A percentile compares a stretch with the other conserved stretches of the same genome.
phyloP scores from a whole-genome alignment of 2,329 filamentous ascomycete species.

The Ustulina deusta region DNA sequence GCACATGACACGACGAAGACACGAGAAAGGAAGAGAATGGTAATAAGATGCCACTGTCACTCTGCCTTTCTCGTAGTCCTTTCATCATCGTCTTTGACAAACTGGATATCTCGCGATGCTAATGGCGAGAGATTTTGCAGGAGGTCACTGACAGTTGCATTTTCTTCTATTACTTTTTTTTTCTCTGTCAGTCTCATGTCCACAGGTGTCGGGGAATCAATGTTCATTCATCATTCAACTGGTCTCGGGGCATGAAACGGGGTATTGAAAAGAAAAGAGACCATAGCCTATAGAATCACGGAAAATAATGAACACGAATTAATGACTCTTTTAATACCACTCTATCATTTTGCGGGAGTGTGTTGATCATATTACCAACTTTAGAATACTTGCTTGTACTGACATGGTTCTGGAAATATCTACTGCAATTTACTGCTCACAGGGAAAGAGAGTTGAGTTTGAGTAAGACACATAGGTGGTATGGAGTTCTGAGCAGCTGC shows the following conservation, averaged over 20 bases:
- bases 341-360: not conserved
- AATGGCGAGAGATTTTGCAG: conserved; percentile 30
- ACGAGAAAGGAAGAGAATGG: conserved; percentile 31
- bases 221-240: conserved; percentile 39
- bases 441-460: no score
- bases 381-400: not conserved
- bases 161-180: conserved; percentile 23
- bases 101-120: conserved; percentile 45
- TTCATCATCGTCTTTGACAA: conserved; percentile 22
- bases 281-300: conserved; percentile 48
- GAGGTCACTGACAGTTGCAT: conserved; percentile 27
- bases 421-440: no score
- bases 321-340: conserved; percentile 44
- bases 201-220: conserved; percentile 35
- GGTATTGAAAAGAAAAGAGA: conserved; percentile 41
- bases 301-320: conserved; percentile 51
- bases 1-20: conserved; percentile 35
- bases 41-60: conserved; percentile 28
- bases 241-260: conserved; percentile 38
- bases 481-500: no score
- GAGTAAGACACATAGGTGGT: no score
- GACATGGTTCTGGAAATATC: not conserved
- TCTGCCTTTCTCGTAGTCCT: conserved; percentile 21
- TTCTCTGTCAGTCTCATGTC: conserved; percentile 27
- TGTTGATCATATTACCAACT: not conserved